These are phyloP conservation scores for Tetracladium setigerum DNA, from an alignment of 495 filamentous ascomycete genomes.

Conservation along the genomic window DNA sequence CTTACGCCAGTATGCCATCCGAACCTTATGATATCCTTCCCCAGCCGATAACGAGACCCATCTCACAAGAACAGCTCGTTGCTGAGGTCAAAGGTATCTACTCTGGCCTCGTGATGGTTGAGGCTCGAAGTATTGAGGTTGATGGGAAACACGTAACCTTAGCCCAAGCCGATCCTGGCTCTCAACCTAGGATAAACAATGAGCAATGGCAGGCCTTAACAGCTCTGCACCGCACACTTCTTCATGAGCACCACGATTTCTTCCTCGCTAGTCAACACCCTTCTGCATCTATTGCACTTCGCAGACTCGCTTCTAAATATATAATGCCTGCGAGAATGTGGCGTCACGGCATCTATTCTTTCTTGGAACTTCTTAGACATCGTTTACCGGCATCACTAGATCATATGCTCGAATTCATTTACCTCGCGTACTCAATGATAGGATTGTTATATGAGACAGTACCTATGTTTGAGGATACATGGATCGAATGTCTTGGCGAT, in stretches of 20 bases:
- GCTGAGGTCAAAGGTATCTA: constrained; percentile 70
- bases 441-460: constrained; percentile 71
- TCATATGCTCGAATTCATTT: constrained; percentile 76
- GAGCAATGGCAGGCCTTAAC: constrained; percentile 70
- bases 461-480: constrained; percentile 69
- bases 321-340: constrained; percentile 81
- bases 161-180: constrained; percentile 25
- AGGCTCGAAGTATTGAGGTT: constrained; percentile 69
- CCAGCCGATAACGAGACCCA: constrained; percentile 58
- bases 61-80: constrained; percentile 68
- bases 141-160: constrained; percentile 41
- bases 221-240: constrained; percentile 60
- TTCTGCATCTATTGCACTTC: constrained; percentile 49
- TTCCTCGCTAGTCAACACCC: constrained; percentile 74
- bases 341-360: constrained; percentile 74
- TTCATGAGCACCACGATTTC: constrained; percentile 79
- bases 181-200: constrained; percentile 38
- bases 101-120: constrained; percentile 68
- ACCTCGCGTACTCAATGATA: constrained; percentile 79
- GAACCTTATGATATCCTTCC: constrained; percentile 11
- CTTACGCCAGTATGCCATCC: not conserved
- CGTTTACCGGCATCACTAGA: constrained; percentile 63
- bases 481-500: constrained; percentile 87
- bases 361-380: constrained; percentile 64
- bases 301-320: constrained; percentile 57